Base-by-base conservation (phyloP, 495 filamentous ascomycete species). In the Astrothelium subdiscretum region DNA sequence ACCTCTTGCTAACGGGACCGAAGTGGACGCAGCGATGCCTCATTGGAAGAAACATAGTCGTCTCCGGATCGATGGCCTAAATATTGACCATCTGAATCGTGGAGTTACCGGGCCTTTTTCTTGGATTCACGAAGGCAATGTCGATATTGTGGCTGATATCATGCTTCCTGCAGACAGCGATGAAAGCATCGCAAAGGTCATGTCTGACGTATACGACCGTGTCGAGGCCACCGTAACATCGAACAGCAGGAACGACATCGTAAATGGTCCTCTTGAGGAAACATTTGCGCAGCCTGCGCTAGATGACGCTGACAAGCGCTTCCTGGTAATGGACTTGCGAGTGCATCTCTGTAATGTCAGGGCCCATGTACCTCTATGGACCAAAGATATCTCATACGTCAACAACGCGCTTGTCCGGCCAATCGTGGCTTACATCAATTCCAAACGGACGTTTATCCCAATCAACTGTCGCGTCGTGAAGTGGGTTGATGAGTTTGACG, bases 381-480 rank as follows among this genome's bases (percentile, higher is more conserved):
- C 87, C 27, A 82, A 80, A 61, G 87, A 96, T 72, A 79, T 97
- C 15, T 94, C 90, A 32, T 97, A 97, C 74, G 88, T 96, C 64
- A 97, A 97, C 73, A 92, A 92, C 69, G 94, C 94, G 2, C 83
- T 98, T 6, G 87, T 97, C 43, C 84, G 94, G 29, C 94, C 94
- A 18, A 98, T 98, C 61, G 94, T 98, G n/a, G 95, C 94, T 1
- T 98, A 97, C 70, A 97, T 98, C 75, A 98, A 98, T 73, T 89
- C 89, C 32, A 84, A 87, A 70, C 86, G 84, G 68, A 92, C 91
- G 0, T 97, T 95, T 70, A 97, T 98, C 57, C 95, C 94, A 11
- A 86, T 98, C 69, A 88, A 87, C 63, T 97, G 94, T 75, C 88
- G 92, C 59, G 88, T 98, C 60, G 88, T 96, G 64, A 98, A 98